These are phyloP conservation scores for Amaranthus cruentus DNA, from an alignment of 148 eudicot species.

Conservation along the genomic window DNA sequence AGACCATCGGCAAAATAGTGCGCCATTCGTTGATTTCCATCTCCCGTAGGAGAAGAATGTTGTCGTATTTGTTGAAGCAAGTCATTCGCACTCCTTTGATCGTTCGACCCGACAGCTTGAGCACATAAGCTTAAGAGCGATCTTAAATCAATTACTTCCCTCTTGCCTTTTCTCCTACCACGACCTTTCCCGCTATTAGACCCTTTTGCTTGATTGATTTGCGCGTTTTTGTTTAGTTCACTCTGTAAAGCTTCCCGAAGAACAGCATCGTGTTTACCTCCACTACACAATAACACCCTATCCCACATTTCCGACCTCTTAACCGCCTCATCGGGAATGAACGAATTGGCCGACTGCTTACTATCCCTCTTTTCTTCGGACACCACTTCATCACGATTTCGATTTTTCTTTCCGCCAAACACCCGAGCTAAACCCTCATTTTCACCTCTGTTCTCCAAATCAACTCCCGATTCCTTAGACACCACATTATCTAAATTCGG, in stretches of 20 bases:
- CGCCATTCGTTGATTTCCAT: slow-evolving; percentile 80
- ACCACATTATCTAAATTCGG: slow-evolving; percentile 17
- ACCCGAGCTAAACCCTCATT: slow-evolving; percentile 10
- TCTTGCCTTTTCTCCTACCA: slow-evolving; percentile 45
- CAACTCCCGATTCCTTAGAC: slow-evolving; percentile 3
- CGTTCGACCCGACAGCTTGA: slow-evolving; percentile 59
- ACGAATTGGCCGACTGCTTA: slow-evolving; percentile 59
- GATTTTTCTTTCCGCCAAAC: slow-evolving; percentile 48
- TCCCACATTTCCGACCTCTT: slow-evolving; percentile 76
- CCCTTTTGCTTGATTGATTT: slow-evolving; percentile 34
- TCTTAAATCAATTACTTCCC: slow-evolving; percentile 55
- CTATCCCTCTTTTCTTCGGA: slow-evolving; percentile 44
- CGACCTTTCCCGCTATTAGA: slow-evolving; percentile 45
- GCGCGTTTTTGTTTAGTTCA: slow-evolving; percentile 36
- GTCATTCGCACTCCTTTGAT: slow-evolving; percentile 57
- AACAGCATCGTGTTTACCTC: slow-evolving; percentile 59
- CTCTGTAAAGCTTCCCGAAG: slow-evolving; percentile 52
- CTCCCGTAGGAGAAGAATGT: slow-evolving; percentile 58
- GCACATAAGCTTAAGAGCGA: slow-evolving; percentile 69
- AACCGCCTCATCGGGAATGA: slow-evolving; percentile 37
- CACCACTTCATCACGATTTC: slow-evolving; percentile 29
- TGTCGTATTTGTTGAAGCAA: slow-evolving; percentile 55
- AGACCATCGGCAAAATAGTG: slow-evolving; percentile 79
- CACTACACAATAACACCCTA: slow-evolving; percentile 56
- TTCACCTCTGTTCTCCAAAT: slow-evolving; percentile 24